Percentiles rank a stretch among this genome's conserved stretches.
These are phyloP conservation scores for Fusarium chaquense DNA, from an alignment of 2,329 filamentous ascomycete genomes.

Conservation along the genomic window DNA sequence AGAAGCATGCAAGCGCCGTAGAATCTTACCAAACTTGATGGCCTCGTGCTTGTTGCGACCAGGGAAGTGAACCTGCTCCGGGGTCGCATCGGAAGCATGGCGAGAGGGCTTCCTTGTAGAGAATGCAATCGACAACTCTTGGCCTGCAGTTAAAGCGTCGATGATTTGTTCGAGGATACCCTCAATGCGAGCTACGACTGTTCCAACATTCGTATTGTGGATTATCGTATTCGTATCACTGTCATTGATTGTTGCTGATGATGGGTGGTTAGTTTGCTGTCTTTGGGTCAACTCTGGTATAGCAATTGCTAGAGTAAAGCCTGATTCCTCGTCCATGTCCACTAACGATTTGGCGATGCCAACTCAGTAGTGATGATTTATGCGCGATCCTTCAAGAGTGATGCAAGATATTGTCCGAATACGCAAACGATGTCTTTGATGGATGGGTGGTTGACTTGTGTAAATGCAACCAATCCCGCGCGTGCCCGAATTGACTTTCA, in stretches of 20 bases:
- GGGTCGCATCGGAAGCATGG: conserved; percentile 11
- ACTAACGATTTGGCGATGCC: not conserved
- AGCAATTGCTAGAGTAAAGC: conserved; percentile 16
- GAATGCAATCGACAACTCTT: conserved; percentile 49
- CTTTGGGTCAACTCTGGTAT: conserved; percentile 17
- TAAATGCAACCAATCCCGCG: conserved; percentile 10
- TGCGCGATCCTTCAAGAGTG: not conserved
- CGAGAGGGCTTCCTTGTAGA: conserved; percentile 37
- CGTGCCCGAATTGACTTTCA: conserved; percentile 20
- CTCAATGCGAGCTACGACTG: conserved; percentile 54
- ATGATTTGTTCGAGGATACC: conserved; percentile 50
- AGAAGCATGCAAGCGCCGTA: not conserved
- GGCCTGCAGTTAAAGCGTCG: conserved; percentile 43
- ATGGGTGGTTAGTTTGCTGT: conserved; percentile 1
- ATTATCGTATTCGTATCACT: conserved; percentile 45
- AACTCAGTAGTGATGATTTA: not conserved
- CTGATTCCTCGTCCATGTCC: conserved; percentile 12
- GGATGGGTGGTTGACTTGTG: conserved; percentile 4
- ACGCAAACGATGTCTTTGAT: conserved; percentile 11
- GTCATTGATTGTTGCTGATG: conserved; percentile 3
- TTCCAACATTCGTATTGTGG: conserved; percentile 34
- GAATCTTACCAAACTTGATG: conserved; percentile 62
- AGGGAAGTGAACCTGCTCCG: conserved; percentile 58
- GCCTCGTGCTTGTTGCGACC: conserved; percentile 61
- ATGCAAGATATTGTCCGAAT: conserved; percentile 18